Percentiles rank a stretch among this genome's conserved stretches.
phyloP scores from a whole-genome alignment of 768 basidiomycete genomes.

The Sarcomyxa edulis region DNA sequence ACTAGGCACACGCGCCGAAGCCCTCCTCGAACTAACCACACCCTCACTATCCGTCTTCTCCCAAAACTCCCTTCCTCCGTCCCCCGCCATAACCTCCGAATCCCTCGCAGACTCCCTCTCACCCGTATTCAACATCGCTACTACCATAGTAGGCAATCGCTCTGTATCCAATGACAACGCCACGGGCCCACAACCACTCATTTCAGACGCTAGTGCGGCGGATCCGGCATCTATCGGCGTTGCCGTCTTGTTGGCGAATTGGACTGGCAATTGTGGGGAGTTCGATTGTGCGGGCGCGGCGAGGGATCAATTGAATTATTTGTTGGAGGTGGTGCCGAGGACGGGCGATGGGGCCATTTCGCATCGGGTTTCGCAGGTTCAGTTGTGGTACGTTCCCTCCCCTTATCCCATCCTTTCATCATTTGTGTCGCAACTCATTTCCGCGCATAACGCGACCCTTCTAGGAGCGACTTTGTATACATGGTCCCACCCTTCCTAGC shows the following conservation, averaged over 20 bases:
- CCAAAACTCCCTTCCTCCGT: conserved; percentile 29
- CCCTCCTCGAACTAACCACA: conserved; percentile 41
- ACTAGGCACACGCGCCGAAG: conserved; percentile 48
- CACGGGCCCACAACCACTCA: conserved; percentile 52
- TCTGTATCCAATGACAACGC: conserved; percentile 33
- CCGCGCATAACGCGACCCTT: conserved; percentile 1
- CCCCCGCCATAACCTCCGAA: conserved; percentile 21
- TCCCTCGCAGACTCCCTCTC: conserved; percentile 31
- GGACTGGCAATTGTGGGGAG: conserved; percentile 33
- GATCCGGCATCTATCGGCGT: conserved; percentile 82
- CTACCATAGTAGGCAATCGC: conserved; percentile 42
- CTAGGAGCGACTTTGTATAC: conserved; percentile 74
- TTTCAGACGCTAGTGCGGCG: conserved; percentile 54
- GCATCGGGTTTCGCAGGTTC: conserved; percentile 30
- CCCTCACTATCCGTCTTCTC: conserved; percentile 41
- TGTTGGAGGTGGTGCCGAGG: conserved; percentile 51
- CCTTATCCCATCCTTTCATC: background rate
- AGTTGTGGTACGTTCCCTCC: background rate
- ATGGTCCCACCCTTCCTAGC: conserved; percentile 88
- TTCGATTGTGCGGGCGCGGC: conserved; percentile 63
- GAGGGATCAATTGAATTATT: conserved; percentile 56
- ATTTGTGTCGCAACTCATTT: background rate
- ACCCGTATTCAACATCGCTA: conserved; percentile 55
- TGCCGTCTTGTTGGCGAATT: conserved; percentile 54
- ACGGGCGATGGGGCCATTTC: conserved; percentile 78